Conservation (phyloP, 768 basidiomycete species). For the Neoboletus magnificus region DNA sequence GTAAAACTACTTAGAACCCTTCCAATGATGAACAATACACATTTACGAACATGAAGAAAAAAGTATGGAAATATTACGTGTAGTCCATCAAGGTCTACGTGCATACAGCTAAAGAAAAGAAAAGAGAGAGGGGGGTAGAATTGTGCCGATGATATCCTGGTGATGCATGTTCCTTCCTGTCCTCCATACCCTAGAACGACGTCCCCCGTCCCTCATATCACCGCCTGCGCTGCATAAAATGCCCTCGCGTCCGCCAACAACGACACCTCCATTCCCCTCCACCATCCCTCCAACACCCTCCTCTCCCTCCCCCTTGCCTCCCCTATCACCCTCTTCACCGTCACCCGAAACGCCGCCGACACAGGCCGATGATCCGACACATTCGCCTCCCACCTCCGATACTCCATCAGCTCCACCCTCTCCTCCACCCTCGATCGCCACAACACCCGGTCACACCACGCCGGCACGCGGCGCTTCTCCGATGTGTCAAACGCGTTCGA, state of each 20-base stretch:
- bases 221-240: conserved; percentile 34
- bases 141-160: background rate
- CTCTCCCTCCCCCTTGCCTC: conserved; percentile 57
- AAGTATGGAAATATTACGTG: background rate
- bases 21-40: no score
- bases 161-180: background rate
- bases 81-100: background rate
- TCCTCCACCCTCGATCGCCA: conserved; percentile 59
- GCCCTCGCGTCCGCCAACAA: conserved; percentile 30
- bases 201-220: conserved; percentile 16
- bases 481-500: conserved; percentile 82
- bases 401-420: conserved; percentile 65
- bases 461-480: conserved; percentile 84
- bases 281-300: conserved; percentile 51
- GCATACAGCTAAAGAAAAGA: background rate
- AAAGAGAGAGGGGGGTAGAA: background rate
- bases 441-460: conserved; percentile 95
- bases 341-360: conserved; percentile 71
- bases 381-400: conserved; percentile 80
- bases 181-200: background rate
- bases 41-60: background rate
- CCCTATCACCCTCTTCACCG: conserved; percentile 66
- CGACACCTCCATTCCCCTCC: conserved; percentile 39
- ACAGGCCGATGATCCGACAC: conserved; percentile 91
- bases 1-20: no score